Evolutionary conservation across 2,329 filamentous ascomycete genomes (phyloP), one percentile per base, ranked within the genome.

Genomic region (Trichoderma sp.): DNA sequence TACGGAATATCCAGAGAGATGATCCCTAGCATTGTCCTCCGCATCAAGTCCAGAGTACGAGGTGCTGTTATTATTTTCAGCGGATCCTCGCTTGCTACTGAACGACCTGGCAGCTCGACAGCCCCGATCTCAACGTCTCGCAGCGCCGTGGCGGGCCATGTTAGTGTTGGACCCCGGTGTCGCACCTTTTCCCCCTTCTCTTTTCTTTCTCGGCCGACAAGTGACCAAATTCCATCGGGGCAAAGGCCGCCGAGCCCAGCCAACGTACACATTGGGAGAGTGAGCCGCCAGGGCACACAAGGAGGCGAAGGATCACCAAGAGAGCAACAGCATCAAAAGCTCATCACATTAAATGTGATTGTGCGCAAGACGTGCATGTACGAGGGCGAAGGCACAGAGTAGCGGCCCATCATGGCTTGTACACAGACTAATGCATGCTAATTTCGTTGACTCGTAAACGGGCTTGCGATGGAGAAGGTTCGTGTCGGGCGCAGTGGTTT

Each of bases 371-470:
- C 55, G 28, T 50, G 66, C 66, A 68, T 68, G 53, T 47, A 32
- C 66, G 36, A 61, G n/a, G 26, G 9, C 26, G 36, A 68, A 39
- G 58, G 53, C 39, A 36, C 34, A 57, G 17, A 32, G 28, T 28
- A 30, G 55, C 55, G 28, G 55, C 57, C 32, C 57, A 34, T 30
- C 47, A 61, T 50, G 36, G 28, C 34, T 34, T 59, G 66, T 32
- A 23, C 43, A 53, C 28, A 59, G 55, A 47, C 66, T 68, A 68
- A 59, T 59, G 66, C 66, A 68, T 68, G 66, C 66, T 68, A 68
- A 68, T 68, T 68, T 68, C 55, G 66, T 68, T 68, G 66, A 68
- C 66, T 68, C 66, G 66, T 68, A 50, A 68, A 61, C 55, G 36
- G 36, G 53, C 66, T 68, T 34, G 66, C 55, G 55, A 68, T 68